Conservation (phyloP, 176 grass and related monocot species). For the Avena atlantica region DNA sequence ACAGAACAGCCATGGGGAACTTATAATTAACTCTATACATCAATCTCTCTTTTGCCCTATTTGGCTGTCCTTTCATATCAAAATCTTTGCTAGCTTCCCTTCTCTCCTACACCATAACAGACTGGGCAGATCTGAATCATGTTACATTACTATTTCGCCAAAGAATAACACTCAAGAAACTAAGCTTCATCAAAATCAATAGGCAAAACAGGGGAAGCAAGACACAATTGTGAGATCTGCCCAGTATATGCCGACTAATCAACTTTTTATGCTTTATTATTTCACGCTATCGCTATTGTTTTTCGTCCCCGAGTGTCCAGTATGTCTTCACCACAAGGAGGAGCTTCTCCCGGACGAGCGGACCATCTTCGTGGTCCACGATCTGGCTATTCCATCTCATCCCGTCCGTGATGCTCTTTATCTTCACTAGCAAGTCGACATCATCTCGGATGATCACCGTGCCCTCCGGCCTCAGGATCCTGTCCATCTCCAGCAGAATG, state of each 20-base stretch:
- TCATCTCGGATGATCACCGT: slow-evolving; percentile 88
- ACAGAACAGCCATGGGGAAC: background rate
- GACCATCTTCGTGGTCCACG: slow-evolving; percentile 91
- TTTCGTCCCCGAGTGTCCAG: slow-evolving; percentile 69
- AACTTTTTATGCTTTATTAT: slow-evolving; percentile 31
- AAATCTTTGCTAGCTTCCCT: slow-evolving; percentile 30
- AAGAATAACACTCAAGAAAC: slow-evolving; percentile 37
- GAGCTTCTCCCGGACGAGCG: slow-evolving; percentile 86
- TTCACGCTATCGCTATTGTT: slow-evolving; percentile 49
- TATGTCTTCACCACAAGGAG: slow-evolving; percentile 92
- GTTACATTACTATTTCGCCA: slow-evolving; percentile 32
- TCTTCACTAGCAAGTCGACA: slow-evolving; percentile 79
- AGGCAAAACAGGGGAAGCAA: slow-evolving; percentile 17
- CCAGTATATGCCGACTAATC: slow-evolving; percentile 32
- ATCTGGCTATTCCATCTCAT: slow-evolving; percentile 97
- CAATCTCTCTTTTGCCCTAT: slow-evolving; percentile 43
- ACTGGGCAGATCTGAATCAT: slow-evolving; percentile 28
- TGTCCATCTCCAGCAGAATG: slow-evolving; percentile 94
- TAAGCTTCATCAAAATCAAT: slow-evolving; percentile 18
- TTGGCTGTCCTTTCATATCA: slow-evolving; percentile 21
- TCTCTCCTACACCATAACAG: slow-evolving; percentile 19
- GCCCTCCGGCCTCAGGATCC: slow-evolving; percentile 88
- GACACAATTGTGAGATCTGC: slow-evolving; percentile 11
- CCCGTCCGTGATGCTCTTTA: slow-evolving; percentile 79
- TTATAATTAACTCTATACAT: background rate